Conservation (phyloP, 345 rosid genomes). For the Salix viminalis region DNA sequence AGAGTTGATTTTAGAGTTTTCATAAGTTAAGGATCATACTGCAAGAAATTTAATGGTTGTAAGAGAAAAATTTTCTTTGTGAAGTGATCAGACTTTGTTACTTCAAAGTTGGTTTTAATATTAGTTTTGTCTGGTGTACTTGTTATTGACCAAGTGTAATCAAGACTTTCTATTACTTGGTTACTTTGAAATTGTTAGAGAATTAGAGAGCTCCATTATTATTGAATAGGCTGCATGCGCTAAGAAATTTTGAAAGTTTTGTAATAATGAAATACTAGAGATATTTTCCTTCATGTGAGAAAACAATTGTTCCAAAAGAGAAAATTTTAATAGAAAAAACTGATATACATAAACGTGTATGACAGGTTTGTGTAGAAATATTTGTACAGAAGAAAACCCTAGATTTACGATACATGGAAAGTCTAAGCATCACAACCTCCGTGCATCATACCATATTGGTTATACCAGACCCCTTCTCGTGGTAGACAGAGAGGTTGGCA, state of each 20-base stretch:
- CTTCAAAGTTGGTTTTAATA: not conserved
- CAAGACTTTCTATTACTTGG: too few species aligned
- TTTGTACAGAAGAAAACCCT: not conserved
- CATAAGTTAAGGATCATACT: not conserved
- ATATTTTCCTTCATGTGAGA: too few species aligned
- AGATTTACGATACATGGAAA: not conserved
- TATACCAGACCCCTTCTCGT: not conserved
- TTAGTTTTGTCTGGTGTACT: too few species aligned
- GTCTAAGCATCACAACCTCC: not conserved
- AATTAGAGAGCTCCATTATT: too few species aligned
- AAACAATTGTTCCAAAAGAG: too few species aligned
- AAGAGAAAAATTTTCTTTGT: not conserved
- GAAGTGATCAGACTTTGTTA: not conserved
- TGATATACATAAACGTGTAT: not conserved
- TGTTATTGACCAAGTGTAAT: not conserved
- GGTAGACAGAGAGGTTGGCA: not conserved
- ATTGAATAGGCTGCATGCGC: too few species aligned
- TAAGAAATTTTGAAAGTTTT: too few species aligned
- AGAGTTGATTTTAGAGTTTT: not conserved
- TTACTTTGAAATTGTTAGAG: too few species aligned
- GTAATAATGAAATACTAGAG: too few species aligned
- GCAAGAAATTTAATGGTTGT: not conserved
- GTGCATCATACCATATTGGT: not conserved
- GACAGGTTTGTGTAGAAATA: not conserved
- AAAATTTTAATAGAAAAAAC: too few species aligned